Percentiles rank a stretch among this genome's conserved stretches.
phyloP scores from a whole-genome alignment of 2,329 filamentous ascomycete genomes.

The Xylariaceae sp. region DNA sequence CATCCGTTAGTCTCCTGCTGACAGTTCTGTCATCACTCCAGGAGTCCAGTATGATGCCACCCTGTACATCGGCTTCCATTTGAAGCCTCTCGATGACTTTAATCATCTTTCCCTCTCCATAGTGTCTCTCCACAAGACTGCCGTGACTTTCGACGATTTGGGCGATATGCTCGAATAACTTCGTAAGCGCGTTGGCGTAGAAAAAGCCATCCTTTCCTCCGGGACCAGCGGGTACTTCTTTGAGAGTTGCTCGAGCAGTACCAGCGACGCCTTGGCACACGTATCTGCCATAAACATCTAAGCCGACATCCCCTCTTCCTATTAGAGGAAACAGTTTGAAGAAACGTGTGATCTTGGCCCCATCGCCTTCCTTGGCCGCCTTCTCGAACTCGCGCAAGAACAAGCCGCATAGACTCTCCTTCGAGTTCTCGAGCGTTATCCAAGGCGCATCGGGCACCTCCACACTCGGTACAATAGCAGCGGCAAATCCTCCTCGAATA shows the following conservation, averaged over 20 bases:
- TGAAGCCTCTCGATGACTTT: constrained; percentile 90
- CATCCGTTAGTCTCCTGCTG: constrained; percentile 82
- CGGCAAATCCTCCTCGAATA: constrained; percentile 77
- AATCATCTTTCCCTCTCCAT: constrained; percentile 87
- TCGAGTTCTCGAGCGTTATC: constrained; percentile 78
- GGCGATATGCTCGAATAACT: constrained; percentile 94
- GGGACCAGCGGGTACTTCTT: constrained; percentile 55
- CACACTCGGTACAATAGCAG: constrained; percentile 87
- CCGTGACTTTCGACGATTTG: constrained; percentile 93
- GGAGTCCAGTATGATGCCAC: constrained; percentile 89
- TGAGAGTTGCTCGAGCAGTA: constrained; percentile 74
- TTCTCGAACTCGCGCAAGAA: constrained; percentile 95
- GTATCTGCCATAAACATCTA: constrained; percentile 93
- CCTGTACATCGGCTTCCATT: constrained; percentile 91
- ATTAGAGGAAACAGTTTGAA: constrained; percentile 98
- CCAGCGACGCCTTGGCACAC: constrained; percentile 92
- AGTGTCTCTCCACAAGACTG: constrained; percentile 85
- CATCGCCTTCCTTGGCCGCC: constrained; percentile 81
- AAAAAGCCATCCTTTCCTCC: constrained; percentile 75
- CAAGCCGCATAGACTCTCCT: constrained; percentile 81
- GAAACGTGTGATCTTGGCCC: constrained; percentile 85
- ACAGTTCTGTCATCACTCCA: constrained; percentile 88
- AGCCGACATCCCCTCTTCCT: constrained; percentile 76
- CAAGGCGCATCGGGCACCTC: constrained; percentile 91
- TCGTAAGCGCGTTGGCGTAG: constrained; percentile 84